Percentiles rank a stretch among this genome's conserved stretches.
Evolutionary conservation across 1,139 yeast genomes (phyloP).

Genomic region (Meyerozyma sp.): DNA sequence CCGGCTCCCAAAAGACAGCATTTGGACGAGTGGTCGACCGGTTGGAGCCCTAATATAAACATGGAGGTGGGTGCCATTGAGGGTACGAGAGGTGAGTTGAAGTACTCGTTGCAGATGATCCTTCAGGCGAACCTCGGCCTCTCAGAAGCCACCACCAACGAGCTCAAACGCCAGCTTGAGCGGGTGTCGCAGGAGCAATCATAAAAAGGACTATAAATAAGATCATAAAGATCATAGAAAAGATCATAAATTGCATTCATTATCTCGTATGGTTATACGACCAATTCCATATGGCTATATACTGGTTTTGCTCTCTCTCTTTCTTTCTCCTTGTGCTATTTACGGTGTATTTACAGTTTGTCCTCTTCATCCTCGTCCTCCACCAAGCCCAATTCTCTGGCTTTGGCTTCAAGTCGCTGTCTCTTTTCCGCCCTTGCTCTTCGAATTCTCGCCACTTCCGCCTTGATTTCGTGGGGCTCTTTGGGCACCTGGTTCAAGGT

Average conservation of each 20-base stretch:
- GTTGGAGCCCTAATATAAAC: not conserved
- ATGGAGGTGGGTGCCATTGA: not conserved
- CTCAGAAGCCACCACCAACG: not conserved
- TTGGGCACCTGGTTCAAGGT: constrained; percentile 87
- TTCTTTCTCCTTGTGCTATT: not conserved
- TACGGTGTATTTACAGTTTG: not conserved
- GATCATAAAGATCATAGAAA: too few species aligned
- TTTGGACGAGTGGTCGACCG: not conserved
- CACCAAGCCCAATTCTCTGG: constrained; percentile 61
- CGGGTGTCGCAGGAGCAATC: not conserved
- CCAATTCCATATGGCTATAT: not conserved
- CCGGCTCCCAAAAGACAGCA: not conserved
- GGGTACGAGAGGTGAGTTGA: not conserved
- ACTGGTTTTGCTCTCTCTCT: not conserved
- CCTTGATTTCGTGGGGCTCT: constrained; percentile 87
- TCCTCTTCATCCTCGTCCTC: constrained; percentile 20
- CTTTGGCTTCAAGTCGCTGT: constrained; percentile 65
- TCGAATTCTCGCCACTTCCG: constrained; percentile 83
- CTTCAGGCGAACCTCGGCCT: not conserved
- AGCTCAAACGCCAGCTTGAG: not conserved
- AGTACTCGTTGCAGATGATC: not conserved
- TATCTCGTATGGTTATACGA: too few species aligned
- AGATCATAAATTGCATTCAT: too few species aligned
- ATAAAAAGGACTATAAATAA: too few species aligned
- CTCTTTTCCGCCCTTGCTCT: constrained; percentile 71